These are phyloP conservation scores for Pseudogymnoascus sp. DNA, from an alignment of 2,329 filamentous ascomycete genomes.

Conservation along the genomic window DNA sequence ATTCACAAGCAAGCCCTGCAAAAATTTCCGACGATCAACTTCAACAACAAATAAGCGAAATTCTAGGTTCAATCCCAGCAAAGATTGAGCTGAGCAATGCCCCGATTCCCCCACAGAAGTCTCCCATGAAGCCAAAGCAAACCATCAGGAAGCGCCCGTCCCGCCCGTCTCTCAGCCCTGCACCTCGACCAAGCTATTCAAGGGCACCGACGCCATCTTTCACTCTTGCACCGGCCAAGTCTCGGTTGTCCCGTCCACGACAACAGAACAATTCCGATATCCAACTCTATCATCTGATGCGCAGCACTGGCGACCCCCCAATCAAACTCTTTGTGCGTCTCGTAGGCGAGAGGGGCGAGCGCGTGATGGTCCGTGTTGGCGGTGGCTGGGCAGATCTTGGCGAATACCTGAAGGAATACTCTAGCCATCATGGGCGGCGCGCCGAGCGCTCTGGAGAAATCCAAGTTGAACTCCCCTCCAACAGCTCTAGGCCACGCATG, in stretches of 20 bases:
- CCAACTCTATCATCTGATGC: constrained; percentile 84
- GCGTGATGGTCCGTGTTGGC: constrained; percentile 95
- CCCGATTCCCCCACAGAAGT: constrained; percentile 20
- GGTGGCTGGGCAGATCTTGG: constrained; percentile 97
- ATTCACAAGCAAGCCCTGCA: constrained; percentile 17
- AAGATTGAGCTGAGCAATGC: constrained; percentile 52
- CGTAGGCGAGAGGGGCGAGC: constrained; percentile 80
- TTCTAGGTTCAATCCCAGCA: constrained; percentile 68
- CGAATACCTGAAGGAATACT: constrained; percentile 91
- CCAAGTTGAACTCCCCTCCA: constrained; percentile 39
- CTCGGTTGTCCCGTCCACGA: constrained; percentile 38
- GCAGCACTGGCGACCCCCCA: constrained; percentile 73
- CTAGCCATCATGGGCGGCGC: constrained; percentile 78
- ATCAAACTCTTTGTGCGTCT: constrained; percentile 92
- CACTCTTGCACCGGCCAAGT: constrained; percentile 54
- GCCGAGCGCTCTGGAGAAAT: constrained; percentile 52
- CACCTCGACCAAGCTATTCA: constrained; percentile 22
- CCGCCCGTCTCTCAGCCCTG: constrained; percentile 27
- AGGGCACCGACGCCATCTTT: constrained; percentile 57
- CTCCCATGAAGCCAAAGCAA: constrained; percentile 9
- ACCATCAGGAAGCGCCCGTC: not conserved
- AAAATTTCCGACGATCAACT: constrained; percentile 52
- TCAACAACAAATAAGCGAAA: constrained; percentile 70
- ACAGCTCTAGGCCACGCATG: constrained; percentile 12
- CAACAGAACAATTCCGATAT: constrained; percentile 59